phyloP scores from a whole-genome alignment of 2,329 filamentous ascomycete genomes.

The Cercospora sp. region DNA sequence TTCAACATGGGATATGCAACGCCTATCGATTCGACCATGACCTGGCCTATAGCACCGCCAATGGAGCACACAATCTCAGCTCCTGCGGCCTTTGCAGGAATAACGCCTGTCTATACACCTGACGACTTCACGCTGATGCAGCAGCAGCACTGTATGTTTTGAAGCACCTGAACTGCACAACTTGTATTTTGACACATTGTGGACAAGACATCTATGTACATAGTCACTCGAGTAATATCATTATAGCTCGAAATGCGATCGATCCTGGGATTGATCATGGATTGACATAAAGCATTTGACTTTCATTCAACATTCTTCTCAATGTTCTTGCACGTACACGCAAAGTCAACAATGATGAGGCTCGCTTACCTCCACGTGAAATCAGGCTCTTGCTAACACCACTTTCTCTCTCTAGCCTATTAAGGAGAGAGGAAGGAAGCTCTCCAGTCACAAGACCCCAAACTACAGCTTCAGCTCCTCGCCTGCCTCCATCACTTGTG shows the following conservation, averaged over 20 bases:
- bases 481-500: too few relatives aligned
- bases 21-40: slow-evolving; percentile 21
- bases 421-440: too few relatives aligned
- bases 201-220: not conserved
- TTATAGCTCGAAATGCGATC: not conserved
- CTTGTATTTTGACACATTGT: not conserved
- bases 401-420: too few relatives aligned
- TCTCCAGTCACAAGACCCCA: too few relatives aligned
- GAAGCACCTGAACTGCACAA: not conserved
- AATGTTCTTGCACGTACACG: too few relatives aligned
- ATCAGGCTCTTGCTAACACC: too few relatives aligned
- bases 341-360: too few relatives aligned
- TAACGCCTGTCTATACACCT: slow-evolving; percentile 8
- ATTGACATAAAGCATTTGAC: too few relatives aligned
- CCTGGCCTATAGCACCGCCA: slow-evolving; percentile 16
- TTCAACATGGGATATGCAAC: slow-evolving; percentile 28
- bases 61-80: slow-evolving; percentile 29
- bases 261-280: too few relatives aligned
- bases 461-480: too few relatives aligned
- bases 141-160: slow-evolving; percentile 1
- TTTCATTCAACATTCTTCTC: too few relatives aligned
- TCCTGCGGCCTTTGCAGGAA: slow-evolving; percentile 18
- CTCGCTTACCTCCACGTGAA: too few relatives aligned
- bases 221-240: not conserved
- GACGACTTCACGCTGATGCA: slow-evolving; percentile 5